Conservation (phyloP, 257 asterid species). For the Marsdenia floribunda region DNA sequence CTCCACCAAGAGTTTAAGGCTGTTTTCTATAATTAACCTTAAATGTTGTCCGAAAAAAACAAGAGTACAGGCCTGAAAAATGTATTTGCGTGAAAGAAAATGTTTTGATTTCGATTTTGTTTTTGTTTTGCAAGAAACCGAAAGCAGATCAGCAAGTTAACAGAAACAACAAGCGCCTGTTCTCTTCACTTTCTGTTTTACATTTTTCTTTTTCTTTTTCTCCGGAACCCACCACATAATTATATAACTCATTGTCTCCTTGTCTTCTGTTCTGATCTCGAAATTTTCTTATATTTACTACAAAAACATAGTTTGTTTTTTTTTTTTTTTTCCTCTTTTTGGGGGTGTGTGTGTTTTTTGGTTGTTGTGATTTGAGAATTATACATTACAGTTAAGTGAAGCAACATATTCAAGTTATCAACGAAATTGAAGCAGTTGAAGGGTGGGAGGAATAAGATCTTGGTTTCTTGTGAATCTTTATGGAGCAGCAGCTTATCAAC, state of each 20-base stretch:
- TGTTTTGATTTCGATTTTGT: background rate
- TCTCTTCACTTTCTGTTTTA: background rate
- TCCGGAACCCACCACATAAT: slow-evolving; percentile 3
- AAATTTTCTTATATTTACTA: background rate
- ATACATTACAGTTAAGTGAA: background rate
- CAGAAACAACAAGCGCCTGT: background rate
- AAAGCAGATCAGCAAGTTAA: background rate
- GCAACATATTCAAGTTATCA: background rate
- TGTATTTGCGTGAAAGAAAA: background rate
- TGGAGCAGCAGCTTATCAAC: slow-evolving; percentile 98
- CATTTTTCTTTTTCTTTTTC: background rate
- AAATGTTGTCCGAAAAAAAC: background rate
- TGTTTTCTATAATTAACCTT: background rate
- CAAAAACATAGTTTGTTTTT: background rate
- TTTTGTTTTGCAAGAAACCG: slow-evolving; percentile 3
- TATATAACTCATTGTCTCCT: background rate
- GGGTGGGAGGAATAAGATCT: slow-evolving; percentile 32
- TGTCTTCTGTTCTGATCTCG: slow-evolving; percentile 8
- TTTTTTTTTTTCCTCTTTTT: background rate
- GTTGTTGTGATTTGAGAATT: slow-evolving; percentile 3
- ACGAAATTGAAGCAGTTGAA: slow-evolving; percentile 13
- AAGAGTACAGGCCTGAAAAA: background rate
- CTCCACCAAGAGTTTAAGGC: background rate
- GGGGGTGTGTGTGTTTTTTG: background rate
- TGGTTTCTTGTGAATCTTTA: slow-evolving; percentile 35